Conservation (phyloP, 2,329 filamentous ascomycete genomes). For the Macrophomina phaseolina region DNA sequence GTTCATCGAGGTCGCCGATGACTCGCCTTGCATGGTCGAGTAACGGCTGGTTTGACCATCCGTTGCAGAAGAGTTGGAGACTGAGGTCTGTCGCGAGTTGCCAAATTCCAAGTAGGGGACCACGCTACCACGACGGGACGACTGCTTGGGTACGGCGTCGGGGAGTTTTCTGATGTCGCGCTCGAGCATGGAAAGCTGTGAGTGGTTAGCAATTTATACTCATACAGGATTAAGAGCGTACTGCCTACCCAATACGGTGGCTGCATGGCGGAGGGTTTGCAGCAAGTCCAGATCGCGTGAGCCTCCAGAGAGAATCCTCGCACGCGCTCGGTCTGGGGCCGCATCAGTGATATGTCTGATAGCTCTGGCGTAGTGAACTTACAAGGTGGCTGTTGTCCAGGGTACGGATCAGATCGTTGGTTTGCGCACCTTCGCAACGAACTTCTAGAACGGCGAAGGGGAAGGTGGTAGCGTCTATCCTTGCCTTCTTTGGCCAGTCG, state of each 20-base stretch:
- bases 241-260: constrained; percentile 54
- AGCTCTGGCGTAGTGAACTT: constrained; percentile 27
- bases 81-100: constrained; percentile 42
- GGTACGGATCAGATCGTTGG: constrained; percentile 46
- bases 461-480: constrained; percentile 43
- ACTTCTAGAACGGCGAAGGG: constrained; percentile 59
- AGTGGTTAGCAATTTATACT: constrained; percentile 23
- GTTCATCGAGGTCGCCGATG: constrained; percentile 42
- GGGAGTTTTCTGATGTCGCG: constrained; percentile 61
- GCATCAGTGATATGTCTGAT: not conserved
- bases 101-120: constrained; percentile 29
- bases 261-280: constrained; percentile 51
- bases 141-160: constrained; percentile 40
- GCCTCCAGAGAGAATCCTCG: constrained; percentile 60
- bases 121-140: constrained; percentile 35
- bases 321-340: constrained; percentile 53
- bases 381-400: constrained; percentile 57
- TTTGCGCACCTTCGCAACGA: constrained; percentile 53
- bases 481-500: constrained; percentile 39
- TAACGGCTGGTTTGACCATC: constrained; percentile 42
- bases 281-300: constrained; percentile 58
- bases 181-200: constrained; percentile 49
- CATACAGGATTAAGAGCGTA: not conserved
- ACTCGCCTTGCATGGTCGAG: constrained; percentile 38
- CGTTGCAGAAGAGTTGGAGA: constrained; percentile 46